phyloP scores from a whole-genome alignment of 192 early-diverging fungal species.

The Backusella tarrabulga region DNA sequence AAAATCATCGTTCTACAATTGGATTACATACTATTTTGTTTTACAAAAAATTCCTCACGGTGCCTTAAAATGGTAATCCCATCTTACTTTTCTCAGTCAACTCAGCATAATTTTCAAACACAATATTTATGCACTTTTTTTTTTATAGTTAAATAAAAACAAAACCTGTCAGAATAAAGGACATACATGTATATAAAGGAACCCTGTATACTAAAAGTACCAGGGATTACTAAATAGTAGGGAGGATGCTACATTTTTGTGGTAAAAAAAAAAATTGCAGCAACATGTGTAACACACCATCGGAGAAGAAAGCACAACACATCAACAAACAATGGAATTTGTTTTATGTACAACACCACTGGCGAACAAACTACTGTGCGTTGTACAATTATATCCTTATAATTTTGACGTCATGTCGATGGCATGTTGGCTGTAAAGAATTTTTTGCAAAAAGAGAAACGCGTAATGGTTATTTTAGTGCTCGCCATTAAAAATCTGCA shows the following conservation, averaged over 20 bases:
- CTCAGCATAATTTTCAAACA: background rate
- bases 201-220: background rate
- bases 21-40: background rate
- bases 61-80: background rate
- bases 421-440: background rate
- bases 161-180: background rate
- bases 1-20: background rate
- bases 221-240: background rate
- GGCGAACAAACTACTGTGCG: background rate
- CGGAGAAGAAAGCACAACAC: background rate
- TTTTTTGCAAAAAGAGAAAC: background rate
- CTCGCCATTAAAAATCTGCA: background rate
- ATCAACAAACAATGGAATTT: background rate
- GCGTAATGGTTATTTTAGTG: background rate
- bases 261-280: no score
- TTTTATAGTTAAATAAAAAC: background rate
- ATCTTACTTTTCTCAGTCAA: background rate
- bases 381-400: background rate
- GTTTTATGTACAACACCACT: background rate
- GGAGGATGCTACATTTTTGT: background rate
- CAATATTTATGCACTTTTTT: background rate
- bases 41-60: background rate
- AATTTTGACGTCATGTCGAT: background rate
- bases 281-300: background rate
- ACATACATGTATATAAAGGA: background rate